phyloP scores from a whole-genome alignment of 495 filamentous ascomycete genomes.

The Lepraria neglecta region DNA sequence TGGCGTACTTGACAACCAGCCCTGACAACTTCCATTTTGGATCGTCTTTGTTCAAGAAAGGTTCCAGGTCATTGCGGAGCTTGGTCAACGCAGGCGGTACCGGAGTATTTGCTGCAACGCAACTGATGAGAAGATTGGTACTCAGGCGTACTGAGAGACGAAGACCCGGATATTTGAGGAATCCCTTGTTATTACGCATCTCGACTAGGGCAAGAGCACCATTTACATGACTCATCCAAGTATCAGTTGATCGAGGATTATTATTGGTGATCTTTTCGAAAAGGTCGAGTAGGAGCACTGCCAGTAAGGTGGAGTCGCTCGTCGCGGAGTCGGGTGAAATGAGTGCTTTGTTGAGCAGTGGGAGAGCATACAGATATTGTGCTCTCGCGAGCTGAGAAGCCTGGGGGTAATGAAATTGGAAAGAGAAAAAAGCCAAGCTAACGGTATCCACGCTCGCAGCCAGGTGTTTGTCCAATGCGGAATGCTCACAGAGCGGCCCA shows the following conservation, averaged over 20 bases:
- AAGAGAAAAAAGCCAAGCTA: conserved; percentile 25
- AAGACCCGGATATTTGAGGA: conserved; percentile 17
- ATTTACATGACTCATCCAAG: conserved; percentile 30
- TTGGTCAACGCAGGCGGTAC: conserved; percentile 23
- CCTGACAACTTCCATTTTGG: conserved; percentile 17
- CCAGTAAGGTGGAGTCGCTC: conserved; percentile 25
- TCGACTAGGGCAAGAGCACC: conserved; percentile 32
- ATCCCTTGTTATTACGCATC: conserved; percentile 25
- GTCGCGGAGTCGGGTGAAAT: conserved; percentile 1
- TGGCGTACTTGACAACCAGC: conserved; percentile 11
- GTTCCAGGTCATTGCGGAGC: conserved; percentile 21
- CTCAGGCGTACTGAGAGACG: conserved; percentile 22
- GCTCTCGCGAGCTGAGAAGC: conserved; percentile 6
- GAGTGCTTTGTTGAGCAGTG: conserved; percentile 20
- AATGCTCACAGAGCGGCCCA: too few species aligned
- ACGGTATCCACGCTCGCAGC: conserved; percentile 24
- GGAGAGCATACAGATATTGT: conserved; percentile 23
- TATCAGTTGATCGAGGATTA: conserved; percentile 5
- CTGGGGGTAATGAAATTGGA: background rate
- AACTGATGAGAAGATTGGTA: conserved; percentile 26
- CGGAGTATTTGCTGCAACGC: conserved; percentile 16
- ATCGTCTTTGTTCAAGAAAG: conserved; percentile 15
- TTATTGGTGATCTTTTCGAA: conserved; percentile 29
- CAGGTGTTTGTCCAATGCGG: conserved; percentile 11
- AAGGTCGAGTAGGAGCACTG: conserved; percentile 29